Base-by-base conservation (phyloP, 768 basidiomycete genomes). In the Butyriboletus loyo region DNA sequence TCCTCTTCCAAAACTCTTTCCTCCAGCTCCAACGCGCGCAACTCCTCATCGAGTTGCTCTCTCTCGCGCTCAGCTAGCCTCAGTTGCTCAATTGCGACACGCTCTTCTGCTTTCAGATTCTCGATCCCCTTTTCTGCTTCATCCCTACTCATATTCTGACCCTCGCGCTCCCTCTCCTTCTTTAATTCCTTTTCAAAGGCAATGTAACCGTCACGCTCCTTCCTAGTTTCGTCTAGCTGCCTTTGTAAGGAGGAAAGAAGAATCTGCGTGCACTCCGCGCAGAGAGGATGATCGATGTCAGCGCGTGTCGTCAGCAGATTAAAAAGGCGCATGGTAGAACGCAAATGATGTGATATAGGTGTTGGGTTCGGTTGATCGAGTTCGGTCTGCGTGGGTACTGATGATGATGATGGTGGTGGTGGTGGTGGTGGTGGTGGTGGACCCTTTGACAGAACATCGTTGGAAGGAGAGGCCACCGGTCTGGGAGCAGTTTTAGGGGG, bases 241-340 rank as follows among this genome's bases (percentile, higher is more conserved):
- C 80, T 79, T 60, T 88, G 84, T 30, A 98, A 80, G 24, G 82
- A 83, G 1, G 76, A 76, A 28, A 95, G 80, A 31, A 98, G 72
- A 43, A 87, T 79, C 62, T 89, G 86, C 4, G 94, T 92, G 70
- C 97, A 99, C 63, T 98, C 96, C 0, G 88, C 84, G 68, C 97
- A 99, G 8, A 99, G 78, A 6, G 97, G 97, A 66, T 98, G 94
- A 66, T 94, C 92, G 39, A 95, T 82, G 30, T 88, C 87, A 47
- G 87, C 85, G 38, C 85, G 77, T 50, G 85, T 81, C 13, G 89
- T 89, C 39, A 92, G 76, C 28, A 91, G 68, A 66, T 87, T 88
- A 66, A 90, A 86, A 35, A 93, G 76, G 19, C 83, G 83, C 54
- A 80, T 78, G 42, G 87, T 85, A 32, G 88, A 89, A 51, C 85